Evolutionary conservation across 345 rosid species (phyloP).

Genomic region (Populus nigra): DNA sequence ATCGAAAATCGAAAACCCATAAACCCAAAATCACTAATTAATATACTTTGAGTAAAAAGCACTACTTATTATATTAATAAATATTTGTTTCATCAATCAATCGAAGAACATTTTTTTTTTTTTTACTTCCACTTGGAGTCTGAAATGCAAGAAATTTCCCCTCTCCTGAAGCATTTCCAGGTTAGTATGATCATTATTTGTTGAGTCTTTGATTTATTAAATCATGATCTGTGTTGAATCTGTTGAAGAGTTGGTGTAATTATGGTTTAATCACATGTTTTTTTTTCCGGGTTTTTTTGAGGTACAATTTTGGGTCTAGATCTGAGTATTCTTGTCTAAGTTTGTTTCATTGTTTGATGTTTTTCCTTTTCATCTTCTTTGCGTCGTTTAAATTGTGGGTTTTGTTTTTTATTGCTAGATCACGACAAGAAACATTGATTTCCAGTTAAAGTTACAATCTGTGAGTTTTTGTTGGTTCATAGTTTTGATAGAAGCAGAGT

Average conservation of each 20-base stretch:
- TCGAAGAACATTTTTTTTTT: background rate
- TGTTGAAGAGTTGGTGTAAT: background rate
- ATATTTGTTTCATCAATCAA: background rate
- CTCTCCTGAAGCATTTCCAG: conserved; percentile 10
- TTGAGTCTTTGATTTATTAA: background rate
- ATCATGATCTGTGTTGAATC: conserved; percentile 9
- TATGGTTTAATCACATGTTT: background rate
- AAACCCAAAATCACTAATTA: background rate
- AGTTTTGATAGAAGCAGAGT: background rate
- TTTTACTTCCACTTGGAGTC: background rate
- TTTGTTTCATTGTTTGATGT: background rate
- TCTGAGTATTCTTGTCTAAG: conserved; percentile 8
- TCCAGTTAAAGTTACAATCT: background rate
- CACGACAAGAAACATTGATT: background rate
- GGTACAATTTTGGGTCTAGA: conserved; percentile 2
- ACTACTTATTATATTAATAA: background rate
- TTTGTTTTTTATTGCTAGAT: background rate
- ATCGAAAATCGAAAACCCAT: background rate
- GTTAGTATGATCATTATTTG: background rate
- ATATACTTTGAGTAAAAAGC: background rate
- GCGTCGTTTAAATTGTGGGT: background rate
- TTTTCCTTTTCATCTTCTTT: background rate
- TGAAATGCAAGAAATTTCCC: conserved; percentile 12
- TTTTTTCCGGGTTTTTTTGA: background rate
- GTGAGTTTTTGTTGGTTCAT: background rate